A percentile compares a stretch with the other conserved stretches of the same genome.
phyloP scores from a whole-genome alignment of 129 eudicot genomes.

The Artemisia annua region DNA sequence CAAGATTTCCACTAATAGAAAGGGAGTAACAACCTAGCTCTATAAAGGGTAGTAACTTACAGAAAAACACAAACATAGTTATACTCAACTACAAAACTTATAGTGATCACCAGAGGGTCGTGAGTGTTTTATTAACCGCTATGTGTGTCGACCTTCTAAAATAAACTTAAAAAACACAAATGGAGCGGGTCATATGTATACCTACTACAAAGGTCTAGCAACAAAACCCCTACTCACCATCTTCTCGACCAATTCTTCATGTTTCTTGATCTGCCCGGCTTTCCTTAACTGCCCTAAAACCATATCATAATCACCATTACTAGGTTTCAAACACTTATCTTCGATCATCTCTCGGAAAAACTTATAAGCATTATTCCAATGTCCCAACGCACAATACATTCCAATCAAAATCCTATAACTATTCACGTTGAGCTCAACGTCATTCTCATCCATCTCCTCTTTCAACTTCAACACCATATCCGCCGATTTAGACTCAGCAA shows the following conservation, averaged over 20 bases:
- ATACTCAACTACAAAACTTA: background rate
- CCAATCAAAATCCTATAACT: conserved; percentile 77
- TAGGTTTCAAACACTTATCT: conserved; percentile 82
- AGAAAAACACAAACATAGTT: background rate
- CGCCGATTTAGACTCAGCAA: conserved; percentile 70
- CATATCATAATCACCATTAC: conserved; percentile 55
- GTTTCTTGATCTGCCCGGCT: conserved; percentile 86
- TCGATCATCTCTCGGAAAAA: conserved; percentile 85
- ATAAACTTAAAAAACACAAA: background rate
- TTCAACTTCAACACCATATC: conserved; percentile 87
- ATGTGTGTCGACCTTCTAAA: background rate
- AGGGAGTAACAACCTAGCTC: background rate
- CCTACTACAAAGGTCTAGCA: conserved; percentile 38
- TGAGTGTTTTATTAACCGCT: background rate
- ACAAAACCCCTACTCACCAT: conserved; percentile 80
- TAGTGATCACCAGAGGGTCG: background rate
- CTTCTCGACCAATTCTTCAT: conserved; percentile 93
- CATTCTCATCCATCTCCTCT: conserved; percentile 73
- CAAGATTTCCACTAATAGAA: background rate
- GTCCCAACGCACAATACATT: conserved; percentile 78
- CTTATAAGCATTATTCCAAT: conserved; percentile 84
- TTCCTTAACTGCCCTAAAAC: conserved; percentile 72
- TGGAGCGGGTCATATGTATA: background rate
- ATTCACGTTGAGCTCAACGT: conserved; percentile 74
- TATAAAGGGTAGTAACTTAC: background rate